Base-by-base conservation (phyloP, 148 eudicot species). In the Beta vulgaris region DNA sequence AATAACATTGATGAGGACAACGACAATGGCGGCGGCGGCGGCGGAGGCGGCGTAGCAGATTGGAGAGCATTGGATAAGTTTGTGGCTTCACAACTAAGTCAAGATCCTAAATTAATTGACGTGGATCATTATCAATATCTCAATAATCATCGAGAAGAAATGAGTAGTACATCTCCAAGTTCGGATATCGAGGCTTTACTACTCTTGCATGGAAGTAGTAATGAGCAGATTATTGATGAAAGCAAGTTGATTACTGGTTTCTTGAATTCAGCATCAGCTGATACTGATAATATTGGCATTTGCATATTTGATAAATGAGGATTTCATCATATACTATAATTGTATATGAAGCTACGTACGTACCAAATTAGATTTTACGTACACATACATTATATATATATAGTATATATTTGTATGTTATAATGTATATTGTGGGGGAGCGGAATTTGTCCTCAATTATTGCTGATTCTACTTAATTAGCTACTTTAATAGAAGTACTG, bases 31-130 rank as follows among this genome's bases (percentile, higher is more conserved):
- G 84, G 82, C 66, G 88, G n/a, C n/a, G n/a, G n/a, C n/a, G n/a
- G n/a, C n/a, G n/a, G n/a, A n/a, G 26, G 63, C 26, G 84, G 82
- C 66, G 88, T 90, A 73, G 84, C 85, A 0, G 94, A 92, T 73
- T 92, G 97, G 97, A 87, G 97, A 68, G 88, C 80, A 28, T 86
- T 92, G 58, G 97, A 92, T 51, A 90, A 88, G 74, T 90, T 90
- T 85, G 97, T 92, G 25, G 97, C 97, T 8, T 87, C 97, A 72
- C 97, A 92, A 73, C 69, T 92, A 79, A 92, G 97, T 71, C 92
- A 88, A 42, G 86, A 84, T 40, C 82, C 77, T 13, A 73, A 81
- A 23, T 53, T 62, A 46, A 64, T 66, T 54, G 78, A 63, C 14
- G 54, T 49, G 31, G 49, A 76, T 7, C 37, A 58, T 13, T 44